phyloP scores from a whole-genome alignment of 2,329 filamentous ascomycete species.

The Drechslerella dactyloides region DNA sequence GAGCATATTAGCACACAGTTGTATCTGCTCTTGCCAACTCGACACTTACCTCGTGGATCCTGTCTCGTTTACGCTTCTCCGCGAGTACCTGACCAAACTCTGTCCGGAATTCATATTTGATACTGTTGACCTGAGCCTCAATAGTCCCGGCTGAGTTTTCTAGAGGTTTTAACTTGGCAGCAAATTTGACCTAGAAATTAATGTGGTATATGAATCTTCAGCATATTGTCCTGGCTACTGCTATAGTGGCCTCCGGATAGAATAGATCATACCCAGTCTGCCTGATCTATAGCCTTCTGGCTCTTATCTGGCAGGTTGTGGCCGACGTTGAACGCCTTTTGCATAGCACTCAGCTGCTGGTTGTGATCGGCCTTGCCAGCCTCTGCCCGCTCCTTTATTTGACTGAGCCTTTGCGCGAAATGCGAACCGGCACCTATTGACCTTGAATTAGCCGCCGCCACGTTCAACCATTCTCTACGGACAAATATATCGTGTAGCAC shows the following conservation, averaged over 20 bases:
- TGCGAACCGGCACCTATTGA: constrained; percentile 34
- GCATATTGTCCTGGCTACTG: background rate
- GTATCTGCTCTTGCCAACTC: too few relatives aligned
- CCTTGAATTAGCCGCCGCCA: constrained; percentile 2
- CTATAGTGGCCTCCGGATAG: background rate
- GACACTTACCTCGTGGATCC: too few relatives aligned
- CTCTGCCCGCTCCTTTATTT: constrained; percentile 25
- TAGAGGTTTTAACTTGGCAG: too few relatives aligned
- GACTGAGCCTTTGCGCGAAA: constrained; percentile 26
- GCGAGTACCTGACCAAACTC: too few relatives aligned
- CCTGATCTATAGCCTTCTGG: constrained; percentile 1
- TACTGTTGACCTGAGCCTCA: too few relatives aligned
- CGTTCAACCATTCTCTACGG: background rate
- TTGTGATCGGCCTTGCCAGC: constrained; percentile 36
- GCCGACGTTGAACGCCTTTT: constrained; percentile 19
- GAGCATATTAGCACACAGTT: too few relatives aligned
- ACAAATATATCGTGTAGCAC: constrained; percentile 39
- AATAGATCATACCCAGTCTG: constrained; percentile 4
- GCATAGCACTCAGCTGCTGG: constrained; percentile 38
- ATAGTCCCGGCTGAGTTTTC: too few relatives aligned
- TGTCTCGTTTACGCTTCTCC: too few relatives aligned
- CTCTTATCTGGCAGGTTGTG: constrained; percentile 20
- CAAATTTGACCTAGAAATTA: background rate
- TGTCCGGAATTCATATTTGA: too few relatives aligned
- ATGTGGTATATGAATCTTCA: background rate